Percentiles rank a stretch among this genome's conserved stretches.
These are phyloP conservation scores for Neodidymelliopsis sp. DNA, from an alignment of 2,329 filamentous ascomycete genomes.

Conservation along the genomic window DNA sequence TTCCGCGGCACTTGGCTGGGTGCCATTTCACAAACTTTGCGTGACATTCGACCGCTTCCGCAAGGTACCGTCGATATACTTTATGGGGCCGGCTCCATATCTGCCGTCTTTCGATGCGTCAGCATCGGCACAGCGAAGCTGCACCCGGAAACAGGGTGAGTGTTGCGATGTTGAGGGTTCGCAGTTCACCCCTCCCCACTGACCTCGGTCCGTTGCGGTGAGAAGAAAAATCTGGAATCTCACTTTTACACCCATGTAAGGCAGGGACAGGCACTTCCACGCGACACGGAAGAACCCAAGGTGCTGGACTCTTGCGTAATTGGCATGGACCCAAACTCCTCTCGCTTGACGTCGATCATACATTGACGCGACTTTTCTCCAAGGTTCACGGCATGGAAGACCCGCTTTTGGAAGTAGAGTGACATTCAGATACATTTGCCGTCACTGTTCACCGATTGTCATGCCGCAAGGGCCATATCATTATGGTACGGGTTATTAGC, in stretches of 20 bases:
- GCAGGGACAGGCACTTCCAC: slow-evolving; percentile 4
- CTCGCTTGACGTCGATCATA: slow-evolving; percentile 15
- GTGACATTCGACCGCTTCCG: slow-evolving; percentile 6
- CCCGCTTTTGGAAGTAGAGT: slow-evolving; percentile 6
- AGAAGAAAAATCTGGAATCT: slow-evolving; percentile 4
- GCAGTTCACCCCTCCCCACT: neutral
- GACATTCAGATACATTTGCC: slow-evolving; percentile 1
- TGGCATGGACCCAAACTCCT: slow-evolving; percentile 1
- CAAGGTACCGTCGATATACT: slow-evolving; percentile 1
- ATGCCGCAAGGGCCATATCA: neutral
- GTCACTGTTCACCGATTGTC: neutral
- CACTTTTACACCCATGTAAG: slow-evolving; percentile 9
- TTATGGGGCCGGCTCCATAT: neutral
- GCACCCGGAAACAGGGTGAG: neutral
- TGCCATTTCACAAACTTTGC: neutral
- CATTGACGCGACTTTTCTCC: neutral
- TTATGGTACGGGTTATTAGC: neutral
- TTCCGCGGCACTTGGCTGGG: slow-evolving; percentile 1
- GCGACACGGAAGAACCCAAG: neutral
- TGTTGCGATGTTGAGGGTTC: neutral
- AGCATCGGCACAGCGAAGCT: neutral
- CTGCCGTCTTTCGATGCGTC: neutral
- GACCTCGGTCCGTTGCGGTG: slow-evolving; percentile 6
- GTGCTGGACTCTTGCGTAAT: slow-evolving; percentile 7
- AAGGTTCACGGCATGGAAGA: neutral